Conservation (phyloP, 345 rosid genomes). For the Dipteronia dyeriana region DNA sequence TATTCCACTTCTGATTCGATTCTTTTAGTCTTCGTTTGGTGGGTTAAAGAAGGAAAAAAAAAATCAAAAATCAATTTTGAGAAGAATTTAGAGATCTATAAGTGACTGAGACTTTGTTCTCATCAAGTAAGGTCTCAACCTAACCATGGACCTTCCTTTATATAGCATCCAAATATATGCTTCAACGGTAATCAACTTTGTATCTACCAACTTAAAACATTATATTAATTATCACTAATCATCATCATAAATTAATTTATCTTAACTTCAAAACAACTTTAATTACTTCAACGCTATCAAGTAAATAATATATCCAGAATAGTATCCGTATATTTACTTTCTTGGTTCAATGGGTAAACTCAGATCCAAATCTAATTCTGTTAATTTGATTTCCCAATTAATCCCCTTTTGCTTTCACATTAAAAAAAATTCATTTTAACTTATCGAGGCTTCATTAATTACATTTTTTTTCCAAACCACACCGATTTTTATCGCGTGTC, state of each 20-base stretch:
- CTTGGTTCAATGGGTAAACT: neutral
- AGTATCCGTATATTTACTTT: no score
- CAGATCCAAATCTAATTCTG: slow-evolving; percentile 39
- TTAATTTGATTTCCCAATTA: slow-evolving; percentile 38
- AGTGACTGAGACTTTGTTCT: slow-evolving; percentile 41
- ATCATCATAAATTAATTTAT: neutral
- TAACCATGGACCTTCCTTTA: slow-evolving; percentile 26
- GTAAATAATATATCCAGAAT: no score
- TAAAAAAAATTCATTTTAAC: neutral
- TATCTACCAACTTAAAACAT: neutral
- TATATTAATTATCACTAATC: neutral
- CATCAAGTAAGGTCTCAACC: slow-evolving; percentile 28
- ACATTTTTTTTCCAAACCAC: slow-evolving; percentile 1
- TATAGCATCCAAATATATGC: slow-evolving; percentile 25
- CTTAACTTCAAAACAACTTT: neutral
- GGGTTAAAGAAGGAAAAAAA: slow-evolving; percentile 1
- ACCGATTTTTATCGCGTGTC: neutral
- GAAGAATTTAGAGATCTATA: slow-evolving; percentile 31
- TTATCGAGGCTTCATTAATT: slow-evolving; percentile 18
- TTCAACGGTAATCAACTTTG: slow-evolving; percentile 20
- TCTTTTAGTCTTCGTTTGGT: slow-evolving; percentile 31
- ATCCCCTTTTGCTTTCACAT: slow-evolving; percentile 20
- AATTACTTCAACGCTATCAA: neutral
- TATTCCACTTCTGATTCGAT: slow-evolving; percentile 43
- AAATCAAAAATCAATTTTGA: neutral